Conservation (phyloP, 2,329 filamentous ascomycete species). For the Tolypocladium amazonense region DNA sequence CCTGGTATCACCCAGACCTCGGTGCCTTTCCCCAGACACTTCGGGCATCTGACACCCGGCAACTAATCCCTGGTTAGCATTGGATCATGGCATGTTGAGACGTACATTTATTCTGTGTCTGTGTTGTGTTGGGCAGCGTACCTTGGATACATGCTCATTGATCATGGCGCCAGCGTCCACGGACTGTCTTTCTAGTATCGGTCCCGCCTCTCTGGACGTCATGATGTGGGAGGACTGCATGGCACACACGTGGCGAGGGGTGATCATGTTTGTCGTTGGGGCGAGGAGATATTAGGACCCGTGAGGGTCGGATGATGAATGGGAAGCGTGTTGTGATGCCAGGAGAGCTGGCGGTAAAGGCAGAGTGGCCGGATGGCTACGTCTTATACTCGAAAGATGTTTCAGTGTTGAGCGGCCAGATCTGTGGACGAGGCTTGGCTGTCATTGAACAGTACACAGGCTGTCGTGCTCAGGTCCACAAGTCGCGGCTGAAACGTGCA, state of each 20-base stretch:
- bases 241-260: background rate
- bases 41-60: conserved; percentile 41
- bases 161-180: background rate
- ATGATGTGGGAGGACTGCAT: background rate
- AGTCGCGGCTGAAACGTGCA: background rate
- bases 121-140: background rate
- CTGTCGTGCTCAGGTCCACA: background rate
- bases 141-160: background rate
- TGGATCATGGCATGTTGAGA: background rate
- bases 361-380: background rate
- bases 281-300: background rate
- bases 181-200: background rate
- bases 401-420: background rate
- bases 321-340: background rate
- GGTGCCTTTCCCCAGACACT: conserved; percentile 34
- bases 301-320: background rate
- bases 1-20: conserved; percentile 48
- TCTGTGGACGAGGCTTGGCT: background rate
- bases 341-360: background rate
- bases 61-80: conserved; percentile 18
- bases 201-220: background rate
- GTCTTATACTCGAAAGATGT: background rate
- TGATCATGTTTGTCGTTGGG: background rate
- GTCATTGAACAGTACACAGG: background rate
- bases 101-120: background rate